Percentiles rank a stretch among this genome's conserved stretches.
phyloP scores from a whole-genome alignment of 768 basidiomycete genomes.

The Hericium alpestre region DNA sequence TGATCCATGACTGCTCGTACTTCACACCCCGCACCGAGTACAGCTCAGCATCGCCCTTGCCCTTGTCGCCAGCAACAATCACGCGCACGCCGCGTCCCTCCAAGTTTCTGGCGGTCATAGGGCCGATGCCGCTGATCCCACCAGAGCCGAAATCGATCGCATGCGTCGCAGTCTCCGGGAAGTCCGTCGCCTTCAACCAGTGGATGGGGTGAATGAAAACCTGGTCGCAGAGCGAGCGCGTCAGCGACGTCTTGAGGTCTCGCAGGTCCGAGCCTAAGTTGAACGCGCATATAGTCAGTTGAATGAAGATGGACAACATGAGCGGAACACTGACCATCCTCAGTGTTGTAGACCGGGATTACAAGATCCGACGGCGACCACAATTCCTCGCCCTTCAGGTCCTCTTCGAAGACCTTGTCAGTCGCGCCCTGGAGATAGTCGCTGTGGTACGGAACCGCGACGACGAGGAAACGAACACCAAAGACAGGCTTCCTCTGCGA shows the following conservation, averaged over 20 bases:
- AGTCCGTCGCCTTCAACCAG: slow-evolving; percentile 84
- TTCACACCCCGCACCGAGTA: slow-evolving; percentile 57
- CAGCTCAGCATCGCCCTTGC: slow-evolving; percentile 80
- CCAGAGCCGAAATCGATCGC: slow-evolving; percentile 96
- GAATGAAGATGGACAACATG: slow-evolving; percentile 1
- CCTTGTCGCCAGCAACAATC: slow-evolving; percentile 83
- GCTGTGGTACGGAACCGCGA: slow-evolving; percentile 95
- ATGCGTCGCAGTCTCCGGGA: slow-evolving; percentile 87
- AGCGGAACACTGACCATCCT: slow-evolving; percentile 57
- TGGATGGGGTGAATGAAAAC: slow-evolving; percentile 89
- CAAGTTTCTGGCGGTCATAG: slow-evolving; percentile 79
- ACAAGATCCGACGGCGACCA: slow-evolving; percentile 61
- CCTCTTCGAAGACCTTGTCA: slow-evolving; percentile 65
- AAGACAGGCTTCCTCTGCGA: slow-evolving; percentile 94
- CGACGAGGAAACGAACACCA: slow-evolving; percentile 85
- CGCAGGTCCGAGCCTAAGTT: slow-evolving; percentile 77
- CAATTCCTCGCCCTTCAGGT: slow-evolving; percentile 67
- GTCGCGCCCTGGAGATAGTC: slow-evolving; percentile 66
- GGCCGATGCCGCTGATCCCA: slow-evolving; percentile 86
- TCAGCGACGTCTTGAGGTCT: slow-evolving; percentile 54
- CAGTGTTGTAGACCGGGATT: slow-evolving; percentile 87
- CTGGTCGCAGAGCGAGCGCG: slow-evolving; percentile 83
- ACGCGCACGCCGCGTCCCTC: slow-evolving; percentile 91
- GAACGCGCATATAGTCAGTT: slow-evolving; percentile 10
- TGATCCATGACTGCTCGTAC: slow-evolving; percentile 84